Conservation (phyloP, 805 yeast species). For the Kurtzmaniella fragi region DNA sequence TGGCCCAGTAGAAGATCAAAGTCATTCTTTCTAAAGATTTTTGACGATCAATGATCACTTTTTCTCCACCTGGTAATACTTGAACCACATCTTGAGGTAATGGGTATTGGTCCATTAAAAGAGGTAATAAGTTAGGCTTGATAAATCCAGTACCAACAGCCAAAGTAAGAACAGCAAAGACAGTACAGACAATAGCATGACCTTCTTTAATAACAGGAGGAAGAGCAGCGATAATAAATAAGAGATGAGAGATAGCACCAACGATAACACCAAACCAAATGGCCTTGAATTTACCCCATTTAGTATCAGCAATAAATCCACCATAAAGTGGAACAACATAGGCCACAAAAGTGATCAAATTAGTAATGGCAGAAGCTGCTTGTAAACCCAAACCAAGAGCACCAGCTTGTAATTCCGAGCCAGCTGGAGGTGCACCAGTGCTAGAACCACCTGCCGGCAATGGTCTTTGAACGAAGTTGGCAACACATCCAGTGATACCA, state of each 20-base stretch:
- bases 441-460: slow-evolving; percentile 43
- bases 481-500: slow-evolving; percentile 39
- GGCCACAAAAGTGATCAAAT: slow-evolving; percentile 44
- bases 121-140: slow-evolving; percentile 49
- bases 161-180: slow-evolving; percentile 34
- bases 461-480: slow-evolving; percentile 50
- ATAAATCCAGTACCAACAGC: slow-evolving; percentile 49
- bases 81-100: slow-evolving; percentile 55
- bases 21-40: slow-evolving; percentile 38
- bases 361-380: slow-evolving; percentile 43
- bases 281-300: slow-evolving; percentile 37
- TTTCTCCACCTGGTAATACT: slow-evolving; percentile 56
- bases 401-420: slow-evolving; percentile 40
- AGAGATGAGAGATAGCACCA: slow-evolving; percentile 44
- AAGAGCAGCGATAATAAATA: slow-evolving; percentile 46
- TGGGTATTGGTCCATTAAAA: slow-evolving; percentile 45
- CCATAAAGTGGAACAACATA: slow-evolving; percentile 49
- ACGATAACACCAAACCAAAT: slow-evolving; percentile 19
- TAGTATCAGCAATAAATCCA: slow-evolving; percentile 48
- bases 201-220: slow-evolving; percentile 35
- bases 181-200: slow-evolving; percentile 36
- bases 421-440: slow-evolving; percentile 37
- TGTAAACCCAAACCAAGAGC: slow-evolving; percentile 44
- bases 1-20: slow-evolving; percentile 49
- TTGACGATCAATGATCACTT: slow-evolving; percentile 52